Conservation (phyloP, 345 rosid genomes). For the Eucalyptus cloeziana region DNA sequence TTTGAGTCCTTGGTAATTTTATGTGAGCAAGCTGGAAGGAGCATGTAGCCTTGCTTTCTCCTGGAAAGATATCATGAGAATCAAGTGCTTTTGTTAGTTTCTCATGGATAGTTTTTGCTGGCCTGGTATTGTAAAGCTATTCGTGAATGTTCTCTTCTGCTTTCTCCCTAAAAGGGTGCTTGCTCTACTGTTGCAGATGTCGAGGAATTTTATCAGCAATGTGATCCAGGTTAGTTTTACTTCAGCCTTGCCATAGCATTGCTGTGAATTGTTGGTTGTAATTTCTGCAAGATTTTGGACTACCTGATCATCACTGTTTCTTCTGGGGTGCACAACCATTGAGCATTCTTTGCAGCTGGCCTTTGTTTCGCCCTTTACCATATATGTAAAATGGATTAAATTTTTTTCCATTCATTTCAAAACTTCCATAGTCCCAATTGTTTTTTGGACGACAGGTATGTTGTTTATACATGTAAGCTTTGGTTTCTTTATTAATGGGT, state of each 20-base stretch:
- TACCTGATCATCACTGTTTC: neutral
- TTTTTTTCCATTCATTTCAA: neutral
- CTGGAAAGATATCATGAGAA: neutral
- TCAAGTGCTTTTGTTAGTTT: neutral
- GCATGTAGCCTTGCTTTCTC: neutral
- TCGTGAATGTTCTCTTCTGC: neutral
- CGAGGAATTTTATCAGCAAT: slow-evolving; percentile 45
- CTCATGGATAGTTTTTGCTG: neutral
- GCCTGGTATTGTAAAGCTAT: neutral
- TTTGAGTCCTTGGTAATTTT: neutral
- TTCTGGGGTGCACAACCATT: neutral
- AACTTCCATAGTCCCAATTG: neutral
- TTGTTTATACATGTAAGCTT: neutral
- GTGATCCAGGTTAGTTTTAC: slow-evolving; percentile 57
- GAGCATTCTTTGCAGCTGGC: neutral
- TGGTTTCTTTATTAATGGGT: neutral
- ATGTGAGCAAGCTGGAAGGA: neutral
- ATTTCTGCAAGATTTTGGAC: neutral
- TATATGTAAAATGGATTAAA: neutral
- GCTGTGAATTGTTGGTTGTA: neutral
- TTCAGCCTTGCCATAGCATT: neutral
- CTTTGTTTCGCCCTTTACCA: neutral
- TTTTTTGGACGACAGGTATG: neutral
- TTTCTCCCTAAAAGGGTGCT: neutral
- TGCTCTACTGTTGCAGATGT: slow-evolving; percentile 33